phyloP scores from a whole-genome alignment of 148 eudicot species.

The Suaeda aralocaspica region DNA sequence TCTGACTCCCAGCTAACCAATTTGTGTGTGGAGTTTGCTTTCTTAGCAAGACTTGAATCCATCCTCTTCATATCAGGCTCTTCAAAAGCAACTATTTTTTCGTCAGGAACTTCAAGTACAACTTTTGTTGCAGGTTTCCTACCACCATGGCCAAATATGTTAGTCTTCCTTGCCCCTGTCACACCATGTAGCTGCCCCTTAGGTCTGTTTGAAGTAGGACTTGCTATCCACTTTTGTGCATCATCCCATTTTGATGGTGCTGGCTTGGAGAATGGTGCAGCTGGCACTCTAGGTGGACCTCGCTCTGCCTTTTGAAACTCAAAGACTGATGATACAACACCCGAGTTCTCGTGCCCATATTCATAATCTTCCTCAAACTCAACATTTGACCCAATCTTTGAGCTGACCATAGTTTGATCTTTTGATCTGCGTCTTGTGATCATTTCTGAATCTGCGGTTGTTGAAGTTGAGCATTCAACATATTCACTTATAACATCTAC shows the following conservation, averaged over 20 bases:
- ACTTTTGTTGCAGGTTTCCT: conserved; percentile 46
- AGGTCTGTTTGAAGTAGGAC: conserved; percentile 51
- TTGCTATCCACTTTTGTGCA: conserved; percentile 81
- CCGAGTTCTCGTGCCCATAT: conserved; percentile 33
- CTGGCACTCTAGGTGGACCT: conserved; percentile 41
- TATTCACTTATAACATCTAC: conserved; percentile 35
- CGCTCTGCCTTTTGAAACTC: conserved; percentile 69
- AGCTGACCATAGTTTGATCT: conserved; percentile 12
- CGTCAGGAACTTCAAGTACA: conserved; percentile 56
- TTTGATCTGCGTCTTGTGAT: conserved; percentile 16
- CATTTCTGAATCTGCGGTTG: conserved; percentile 21
- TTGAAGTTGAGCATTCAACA: conserved; percentile 32
- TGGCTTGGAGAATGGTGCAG: conserved; percentile 56
- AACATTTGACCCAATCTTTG: conserved; percentile 37
- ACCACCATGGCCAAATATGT: conserved; percentile 38
- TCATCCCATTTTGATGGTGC: conserved; percentile 86
- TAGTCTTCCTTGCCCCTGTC: conserved; percentile 36
- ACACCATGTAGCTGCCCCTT: conserved; percentile 35
- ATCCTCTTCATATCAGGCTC: conserved; percentile 61
- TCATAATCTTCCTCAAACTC: conserved; percentile 40
- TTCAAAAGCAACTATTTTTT: conserved; percentile 46
- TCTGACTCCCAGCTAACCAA: conserved; percentile 46
- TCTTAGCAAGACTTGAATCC: conserved; percentile 40
- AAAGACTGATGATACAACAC: conserved; percentile 36
- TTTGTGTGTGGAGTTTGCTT: conserved; percentile 29